These are phyloP conservation scores for Lactarius sp. DNA, from an alignment of 768 basidiomycete genomes.

Conservation along the genomic window DNA sequence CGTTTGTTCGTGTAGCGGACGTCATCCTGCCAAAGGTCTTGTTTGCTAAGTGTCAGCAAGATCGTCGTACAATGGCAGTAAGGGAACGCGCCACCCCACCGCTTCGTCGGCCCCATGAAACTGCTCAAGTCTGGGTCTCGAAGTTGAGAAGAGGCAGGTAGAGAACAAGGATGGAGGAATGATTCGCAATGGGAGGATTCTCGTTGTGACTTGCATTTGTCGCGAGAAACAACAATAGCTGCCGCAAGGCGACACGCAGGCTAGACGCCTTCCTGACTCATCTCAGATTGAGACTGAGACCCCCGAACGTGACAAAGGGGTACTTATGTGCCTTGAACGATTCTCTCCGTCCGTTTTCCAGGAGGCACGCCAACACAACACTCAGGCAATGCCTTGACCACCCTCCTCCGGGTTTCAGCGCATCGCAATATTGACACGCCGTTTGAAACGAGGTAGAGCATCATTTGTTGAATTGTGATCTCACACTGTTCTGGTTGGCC, in stretches of 20 bases:
- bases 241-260: neutral
- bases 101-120: slow-evolving; percentile 43
- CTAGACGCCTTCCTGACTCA: no score
- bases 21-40: slow-evolving; percentile 37
- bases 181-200: neutral
- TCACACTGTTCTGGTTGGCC: neutral
- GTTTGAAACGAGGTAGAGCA: neutral
- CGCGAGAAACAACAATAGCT: no score
- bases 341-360: neutral
- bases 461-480: neutral
- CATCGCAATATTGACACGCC: neutral
- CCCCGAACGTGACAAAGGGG: neutral
- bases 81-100: slow-evolving; percentile 31
- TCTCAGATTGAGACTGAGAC: no score
- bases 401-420: neutral
- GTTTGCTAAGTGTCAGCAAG: neutral
- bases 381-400: neutral
- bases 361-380: no score
- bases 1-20: slow-evolving; percentile 34
- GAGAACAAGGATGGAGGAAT: neutral
- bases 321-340: neutral
- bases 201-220: neutral
- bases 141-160: slow-evolving; percentile 37
- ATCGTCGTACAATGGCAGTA: neutral
- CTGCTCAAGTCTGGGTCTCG: slow-evolving; percentile 37